phyloP scores from a whole-genome alignment of 345 rosid species.

The Anacardium occidentale region DNA sequence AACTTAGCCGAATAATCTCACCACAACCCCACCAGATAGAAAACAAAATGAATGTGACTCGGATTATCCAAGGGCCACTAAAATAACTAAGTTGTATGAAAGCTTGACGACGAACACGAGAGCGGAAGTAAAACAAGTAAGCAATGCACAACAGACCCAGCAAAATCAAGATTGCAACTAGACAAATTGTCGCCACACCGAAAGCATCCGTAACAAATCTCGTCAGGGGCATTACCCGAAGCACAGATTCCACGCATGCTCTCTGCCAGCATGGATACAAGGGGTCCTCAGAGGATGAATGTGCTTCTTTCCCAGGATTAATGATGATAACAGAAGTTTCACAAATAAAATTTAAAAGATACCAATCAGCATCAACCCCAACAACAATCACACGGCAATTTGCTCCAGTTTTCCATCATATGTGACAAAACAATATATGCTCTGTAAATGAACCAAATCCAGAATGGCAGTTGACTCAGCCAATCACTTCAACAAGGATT shows the following conservation, averaged over 20 bases:
- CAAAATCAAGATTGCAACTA: conserved; percentile 68
- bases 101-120: conserved; percentile 57
- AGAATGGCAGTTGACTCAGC: not conserved
- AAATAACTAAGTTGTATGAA: conserved; percentile 71
- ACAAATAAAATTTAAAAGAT: conserved; percentile 12
- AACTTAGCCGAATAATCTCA: conserved; percentile 73
- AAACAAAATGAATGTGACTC: conserved; percentile 61
- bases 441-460: not conserved
- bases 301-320: conserved; percentile 35
- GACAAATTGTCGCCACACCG: conserved; percentile 94
- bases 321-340: conserved; percentile 27
- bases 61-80: conserved; percentile 87
- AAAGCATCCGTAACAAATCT: conserved; percentile 90
- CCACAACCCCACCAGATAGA: conserved; percentile 91
- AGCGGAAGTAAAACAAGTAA: conserved; percentile 76
- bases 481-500: conserved; percentile 31
- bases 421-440: not conserved
- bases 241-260: conserved; percentile 98
- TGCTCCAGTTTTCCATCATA: not conserved
- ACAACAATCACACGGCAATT: conserved; percentile 7
- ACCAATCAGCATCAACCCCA: conserved; percentile 19
- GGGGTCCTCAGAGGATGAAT: conserved; percentile 41
- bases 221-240: conserved; percentile 99
- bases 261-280: conserved; percentile 99
- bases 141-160: conserved; percentile 78